Percentiles rank a stretch among this genome's conserved stretches.
Conservation (phyloP, 1,284 basidiomycete genomes). For the Salmacisia buchloeana region DNA sequence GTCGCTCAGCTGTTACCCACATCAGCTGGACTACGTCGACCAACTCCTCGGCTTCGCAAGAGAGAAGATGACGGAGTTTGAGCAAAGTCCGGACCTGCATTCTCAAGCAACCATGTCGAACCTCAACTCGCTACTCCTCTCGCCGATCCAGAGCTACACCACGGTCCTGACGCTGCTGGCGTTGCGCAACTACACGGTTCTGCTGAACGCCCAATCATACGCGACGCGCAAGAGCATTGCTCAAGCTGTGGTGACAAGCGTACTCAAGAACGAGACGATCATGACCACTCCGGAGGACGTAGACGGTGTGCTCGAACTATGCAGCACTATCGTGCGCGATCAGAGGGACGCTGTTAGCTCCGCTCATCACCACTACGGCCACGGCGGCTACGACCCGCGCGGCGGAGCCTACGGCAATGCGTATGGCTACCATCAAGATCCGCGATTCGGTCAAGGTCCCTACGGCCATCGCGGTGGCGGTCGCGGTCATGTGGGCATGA, state of each 20-base stretch:
- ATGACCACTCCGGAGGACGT: conserved; percentile 47
- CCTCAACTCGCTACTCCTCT: conserved; percentile 41
- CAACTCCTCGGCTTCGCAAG: conserved; percentile 47
- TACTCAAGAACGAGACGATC: conserved; percentile 44
- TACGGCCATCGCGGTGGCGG: conserved; percentile 23
- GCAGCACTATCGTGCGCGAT: conserved; percentile 40
- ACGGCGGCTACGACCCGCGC: conserved; percentile 12
- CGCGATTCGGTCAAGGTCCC: conserved; percentile 5
- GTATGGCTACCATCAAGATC: conserved; percentile 3
- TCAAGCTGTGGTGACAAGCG: conserved; percentile 43
- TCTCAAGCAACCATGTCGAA: conserved; percentile 29
- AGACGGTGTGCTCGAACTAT: conserved; percentile 44
- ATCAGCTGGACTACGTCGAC: conserved; percentile 49
- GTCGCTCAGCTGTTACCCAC: conserved; percentile 48
- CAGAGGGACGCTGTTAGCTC: conserved; percentile 36
- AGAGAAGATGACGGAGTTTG: conserved; percentile 36
- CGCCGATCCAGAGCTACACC: conserved; percentile 44
- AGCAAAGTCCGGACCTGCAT: conserved; percentile 35
- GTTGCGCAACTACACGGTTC: conserved; percentile 38
- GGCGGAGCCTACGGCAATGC: conserved; percentile 14
- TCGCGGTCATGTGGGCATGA: conserved; percentile 22
- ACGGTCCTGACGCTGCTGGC: conserved; percentile 45
- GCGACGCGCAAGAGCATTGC: conserved; percentile 44
- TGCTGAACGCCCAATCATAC: conserved; percentile 40
- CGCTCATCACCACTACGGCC: conserved; percentile 14